These are phyloP conservation scores for Gryganskiella cystojenkinii DNA, from an alignment of 192 early-diverging fungal species.

Conservation along the genomic window DNA sequence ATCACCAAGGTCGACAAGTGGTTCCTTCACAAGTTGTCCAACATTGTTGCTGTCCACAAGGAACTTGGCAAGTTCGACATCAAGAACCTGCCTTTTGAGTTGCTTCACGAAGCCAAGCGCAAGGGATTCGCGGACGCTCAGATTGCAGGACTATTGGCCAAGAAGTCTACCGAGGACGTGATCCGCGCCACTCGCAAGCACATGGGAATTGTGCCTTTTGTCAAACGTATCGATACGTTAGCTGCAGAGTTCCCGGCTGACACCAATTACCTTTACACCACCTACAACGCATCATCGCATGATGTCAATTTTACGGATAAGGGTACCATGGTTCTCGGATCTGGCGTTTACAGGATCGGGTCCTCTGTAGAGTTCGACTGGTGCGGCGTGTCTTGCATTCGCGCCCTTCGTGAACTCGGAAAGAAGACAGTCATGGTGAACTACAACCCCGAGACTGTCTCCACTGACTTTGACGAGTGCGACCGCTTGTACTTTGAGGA, in stretches of 20 bases:
- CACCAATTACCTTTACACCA: conserved; percentile 98
- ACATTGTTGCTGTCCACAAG: conserved; percentile 85
- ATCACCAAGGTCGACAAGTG: conserved; percentile 96
- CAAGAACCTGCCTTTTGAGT: conserved; percentile 62
- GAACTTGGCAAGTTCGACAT: conserved; percentile 61
- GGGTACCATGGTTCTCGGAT: conserved; percentile 96
- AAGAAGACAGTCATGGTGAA: conserved; percentile 96
- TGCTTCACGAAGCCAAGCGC: conserved; percentile 84
- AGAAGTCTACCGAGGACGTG: conserved; percentile 67
- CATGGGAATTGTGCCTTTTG: conserved; percentile 85
- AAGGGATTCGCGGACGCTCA: conserved; percentile 91
- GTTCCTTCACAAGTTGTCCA: conserved; percentile 96
- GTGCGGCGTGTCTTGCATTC: conserved; percentile 86
- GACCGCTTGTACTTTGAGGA: conserved; percentile 99
- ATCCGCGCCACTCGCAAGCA: conserved; percentile 78
- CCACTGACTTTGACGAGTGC: conserved; percentile 98
- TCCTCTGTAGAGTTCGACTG: conserved; percentile 99
- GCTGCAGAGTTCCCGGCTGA: conserved; percentile 97
- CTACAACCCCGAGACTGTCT: conserved; percentile 99
- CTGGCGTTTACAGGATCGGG: conserved; percentile 97
- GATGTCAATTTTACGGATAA: conserved; percentile 90
- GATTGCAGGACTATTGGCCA: conserved; percentile 69
- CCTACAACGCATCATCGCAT: conserved; percentile 91
- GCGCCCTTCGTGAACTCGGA: conserved; percentile 82
- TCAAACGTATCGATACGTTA: conserved; percentile 96